phyloP scores from a whole-genome alignment of 176 grass and related monocot genomes.

The Ananas comosus region DNA sequence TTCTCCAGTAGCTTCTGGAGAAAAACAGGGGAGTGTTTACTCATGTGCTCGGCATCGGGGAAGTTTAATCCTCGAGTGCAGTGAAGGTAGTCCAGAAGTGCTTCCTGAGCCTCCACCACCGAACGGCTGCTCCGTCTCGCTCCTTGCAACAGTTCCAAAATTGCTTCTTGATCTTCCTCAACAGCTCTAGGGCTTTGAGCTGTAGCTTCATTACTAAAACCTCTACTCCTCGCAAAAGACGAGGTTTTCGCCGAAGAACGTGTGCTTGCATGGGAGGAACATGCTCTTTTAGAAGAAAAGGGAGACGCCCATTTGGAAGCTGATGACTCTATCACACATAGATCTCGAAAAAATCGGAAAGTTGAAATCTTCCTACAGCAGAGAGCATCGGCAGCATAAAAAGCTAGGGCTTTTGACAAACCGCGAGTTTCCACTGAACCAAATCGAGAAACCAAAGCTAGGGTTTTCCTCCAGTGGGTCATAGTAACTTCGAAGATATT shows the following conservation, averaged over 20 bases:
- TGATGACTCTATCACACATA: neutral
- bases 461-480: slow-evolving; percentile 15
- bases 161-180: neutral
- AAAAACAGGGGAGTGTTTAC: slow-evolving; percentile 37
- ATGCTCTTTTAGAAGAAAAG: neutral
- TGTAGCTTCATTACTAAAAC: neutral
- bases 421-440: neutral
- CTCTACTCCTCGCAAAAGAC: neutral
- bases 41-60: slow-evolving; percentile 45
- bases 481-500: slow-evolving; percentile 15
- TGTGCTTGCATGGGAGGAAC: neutral
- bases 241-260: neutral
- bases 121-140: slow-evolving; percentile 10
- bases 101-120: slow-evolving; percentile 10
- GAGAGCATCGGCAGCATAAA: neutral
- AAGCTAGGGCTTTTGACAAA: neutral
- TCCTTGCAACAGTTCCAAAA: neutral
- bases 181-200: neutral
- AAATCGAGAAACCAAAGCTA: slow-evolving; percentile 15
- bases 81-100: slow-evolving; percentile 58
- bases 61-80: slow-evolving; percentile 32
- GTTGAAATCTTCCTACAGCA: neutral
- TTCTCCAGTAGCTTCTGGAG: slow-evolving; percentile 39
- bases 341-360: neutral
- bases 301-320: neutral